Evolutionary conservation across 2,329 filamentous ascomycete genomes (phyloP), one percentile per base, ranked within the genome.

Genomic region (Calonectria henricotiae): DNA sequence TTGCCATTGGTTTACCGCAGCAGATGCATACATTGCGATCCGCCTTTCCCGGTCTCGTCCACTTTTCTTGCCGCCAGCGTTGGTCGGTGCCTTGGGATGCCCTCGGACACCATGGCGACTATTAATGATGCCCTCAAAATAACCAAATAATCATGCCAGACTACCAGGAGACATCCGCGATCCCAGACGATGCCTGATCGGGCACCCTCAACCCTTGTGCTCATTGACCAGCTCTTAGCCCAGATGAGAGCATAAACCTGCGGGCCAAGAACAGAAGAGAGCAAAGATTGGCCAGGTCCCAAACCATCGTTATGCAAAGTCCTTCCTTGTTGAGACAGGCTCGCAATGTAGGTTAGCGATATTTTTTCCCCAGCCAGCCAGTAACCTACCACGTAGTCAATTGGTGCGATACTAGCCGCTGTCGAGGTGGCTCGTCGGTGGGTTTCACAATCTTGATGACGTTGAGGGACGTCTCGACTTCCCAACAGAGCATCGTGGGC

Each of bases 401-500:
- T 65, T 55, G 47, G 55, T 27, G 54, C 39, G 62, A 60, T 39
- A 32, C 62, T 54, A 65, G 27, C 39, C 35, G 43, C 61, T 35
- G 44, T 27, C 8, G 43, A 61, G 51, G 44, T 61, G 27, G 51
- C 51, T 72, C 73, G 68, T 68, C 47, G 55, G 66, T 47, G 55
- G 43, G 67, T 67, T 73, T 72, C 70, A 73, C 69, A 67, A 71
- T 66, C 35, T 66, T 60, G 41, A 72, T 71, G 68, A 75, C 73
- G 69, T 75, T 73, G 72, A 74, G 68, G 20, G 44, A 60, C 60
- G 55, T 51, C 60, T 32, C 30, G 61, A 49, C 62, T 63, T 70
- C 65, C 58, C 70, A 77, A 76, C 72, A 73, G 64, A 76, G 66
- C 61, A 73, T 68, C 61, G 60, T 67, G 68, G 64, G 69, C 65